A percentile compares a stretch with the other conserved stretches of the same genome.
These are phyloP conservation scores for Psilocybe azurescens DNA, from an alignment of 768 basidiomycete genomes.

Conservation along the genomic window DNA sequence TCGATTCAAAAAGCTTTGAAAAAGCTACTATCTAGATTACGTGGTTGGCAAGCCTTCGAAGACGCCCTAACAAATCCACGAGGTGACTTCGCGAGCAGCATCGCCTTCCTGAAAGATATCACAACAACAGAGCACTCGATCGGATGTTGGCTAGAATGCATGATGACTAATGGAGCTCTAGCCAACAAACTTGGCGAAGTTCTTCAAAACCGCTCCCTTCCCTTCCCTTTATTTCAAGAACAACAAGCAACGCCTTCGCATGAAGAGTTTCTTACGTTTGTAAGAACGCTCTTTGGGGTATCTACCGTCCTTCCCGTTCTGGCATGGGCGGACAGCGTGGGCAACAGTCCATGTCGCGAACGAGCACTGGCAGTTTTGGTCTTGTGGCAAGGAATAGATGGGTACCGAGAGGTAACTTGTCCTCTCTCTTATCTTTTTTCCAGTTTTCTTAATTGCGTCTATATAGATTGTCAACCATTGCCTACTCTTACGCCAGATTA, in stretches of 20 bases:
- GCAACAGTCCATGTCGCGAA: constrained; percentile 66
- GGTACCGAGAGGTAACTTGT: constrained; percentile 69
- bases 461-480: constrained; percentile 76
- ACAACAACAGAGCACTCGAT: constrained; percentile 68
- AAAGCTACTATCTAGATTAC: constrained; percentile 54
- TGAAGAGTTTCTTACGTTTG: constrained; percentile 65
- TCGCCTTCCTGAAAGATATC: constrained; percentile 61
- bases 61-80: constrained; percentile 61
- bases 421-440: background rate
- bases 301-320: constrained; percentile 71
- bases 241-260: constrained; percentile 39
- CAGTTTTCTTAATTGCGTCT: constrained; percentile 16
- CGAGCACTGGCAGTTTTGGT: constrained; percentile 65
- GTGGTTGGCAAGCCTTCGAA: constrained; percentile 65
- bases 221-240: constrained; percentile 44
- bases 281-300: constrained; percentile 72
- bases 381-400: constrained; percentile 69
- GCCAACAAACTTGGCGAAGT: constrained; percentile 48
- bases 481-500: constrained; percentile 73
- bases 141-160: constrained; percentile 75
- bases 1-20: constrained; percentile 49
- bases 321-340: constrained; percentile 82
- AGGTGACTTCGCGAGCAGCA: constrained; percentile 55
- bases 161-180: constrained; percentile 64
- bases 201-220: constrained; percentile 39